phyloP scores from a whole-genome alignment of 139 green algal genomes.

The Asterochloris erici region DNA sequence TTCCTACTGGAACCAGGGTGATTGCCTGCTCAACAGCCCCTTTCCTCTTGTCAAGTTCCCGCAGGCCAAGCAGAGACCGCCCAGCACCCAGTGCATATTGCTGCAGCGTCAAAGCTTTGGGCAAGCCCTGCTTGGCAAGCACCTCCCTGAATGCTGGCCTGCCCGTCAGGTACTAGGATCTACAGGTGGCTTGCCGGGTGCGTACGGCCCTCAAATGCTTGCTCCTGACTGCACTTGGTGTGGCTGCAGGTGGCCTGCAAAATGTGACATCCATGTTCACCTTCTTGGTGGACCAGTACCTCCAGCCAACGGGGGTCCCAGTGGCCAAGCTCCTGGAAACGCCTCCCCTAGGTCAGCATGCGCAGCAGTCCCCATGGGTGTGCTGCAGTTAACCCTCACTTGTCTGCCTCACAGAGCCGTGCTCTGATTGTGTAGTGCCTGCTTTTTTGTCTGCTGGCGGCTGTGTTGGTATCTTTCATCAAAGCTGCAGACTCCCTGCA shows the following conservation, averaged over 20 bases:
- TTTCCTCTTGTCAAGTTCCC: too few relatives aligned
- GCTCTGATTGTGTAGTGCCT: not conserved
- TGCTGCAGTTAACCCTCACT: not conserved
- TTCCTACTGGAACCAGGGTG: slow-evolving; percentile 93
- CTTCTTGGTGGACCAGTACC: slow-evolving; percentile 77
- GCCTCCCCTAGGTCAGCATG: slow-evolving; percentile 55
- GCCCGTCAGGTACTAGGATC: too few relatives aligned
- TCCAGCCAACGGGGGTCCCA: slow-evolving; percentile 27
- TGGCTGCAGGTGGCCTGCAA: slow-evolving; percentile 52
- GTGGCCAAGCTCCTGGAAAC: slow-evolving; percentile 68
- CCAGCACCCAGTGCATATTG: too few relatives aligned
- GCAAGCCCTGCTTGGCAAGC: too few relatives aligned
- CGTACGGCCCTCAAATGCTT: not conserved
- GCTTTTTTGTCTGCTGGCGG: not conserved
- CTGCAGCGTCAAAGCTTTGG: too few relatives aligned
- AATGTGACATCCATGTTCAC: slow-evolving; percentile 89
- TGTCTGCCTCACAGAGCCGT: not conserved
- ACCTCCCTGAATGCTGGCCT: too few relatives aligned
- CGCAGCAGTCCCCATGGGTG: not conserved
- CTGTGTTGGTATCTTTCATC: not conserved
- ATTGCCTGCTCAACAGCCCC: slow-evolving; percentile 4
- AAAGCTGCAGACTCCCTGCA: not conserved
- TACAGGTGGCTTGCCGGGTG: too few relatives aligned
- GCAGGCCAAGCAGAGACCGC: too few relatives aligned
- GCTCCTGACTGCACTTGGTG: slow-evolving; percentile 89